A percentile compares a stretch with the other conserved stretches of the same genome.
Conservation (phyloP, 768 basidiomycete species). For the Phlegmacium glaucopus region DNA sequence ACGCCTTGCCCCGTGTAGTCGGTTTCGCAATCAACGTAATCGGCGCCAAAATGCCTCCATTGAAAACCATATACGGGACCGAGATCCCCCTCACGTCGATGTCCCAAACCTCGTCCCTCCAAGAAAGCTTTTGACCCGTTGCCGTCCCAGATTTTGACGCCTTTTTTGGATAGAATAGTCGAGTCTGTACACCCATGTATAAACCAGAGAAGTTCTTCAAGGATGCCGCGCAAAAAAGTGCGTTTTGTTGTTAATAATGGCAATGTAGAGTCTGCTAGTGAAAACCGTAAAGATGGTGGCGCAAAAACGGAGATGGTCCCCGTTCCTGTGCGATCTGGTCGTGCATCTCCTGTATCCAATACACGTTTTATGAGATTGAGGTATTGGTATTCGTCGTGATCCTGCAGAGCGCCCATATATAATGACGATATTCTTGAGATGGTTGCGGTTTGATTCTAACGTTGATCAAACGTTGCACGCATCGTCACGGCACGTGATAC, state of each 20-base stretch:
- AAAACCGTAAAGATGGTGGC: constrained; percentile 87
- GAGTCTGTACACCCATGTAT: constrained; percentile 82
- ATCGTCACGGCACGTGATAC: no score
- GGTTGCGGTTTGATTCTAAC: no score
- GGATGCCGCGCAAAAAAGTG: constrained; percentile 87
- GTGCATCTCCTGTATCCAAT: constrained; percentile 68
- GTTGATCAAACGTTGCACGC: no score
- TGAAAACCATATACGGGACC: constrained; percentile 98
- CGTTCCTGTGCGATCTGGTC: constrained; percentile 92
- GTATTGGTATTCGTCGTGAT: constrained; percentile 89
- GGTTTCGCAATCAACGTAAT: constrained; percentile 68
- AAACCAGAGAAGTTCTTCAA: constrained; percentile 97
- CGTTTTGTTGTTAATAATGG: constrained; percentile 95
- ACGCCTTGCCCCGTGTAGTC: constrained; percentile 84
- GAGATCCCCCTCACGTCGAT: constrained; percentile 86
- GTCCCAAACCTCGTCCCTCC: constrained; percentile 77
- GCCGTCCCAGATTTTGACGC: constrained; percentile 97
- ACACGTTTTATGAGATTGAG: constrained; percentile 77
- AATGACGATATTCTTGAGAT: no score
- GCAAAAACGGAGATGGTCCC: constrained; percentile 93
- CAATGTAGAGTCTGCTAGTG: constrained; percentile 67
- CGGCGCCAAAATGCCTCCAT: constrained; percentile 93
- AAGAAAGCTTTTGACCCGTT: constrained; percentile 89
- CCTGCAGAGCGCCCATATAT: neutral
- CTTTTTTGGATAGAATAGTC: constrained; percentile 67